Base-by-base conservation (phyloP, 208 protist species). In the Trypanosoma platydactyli region DNA sequence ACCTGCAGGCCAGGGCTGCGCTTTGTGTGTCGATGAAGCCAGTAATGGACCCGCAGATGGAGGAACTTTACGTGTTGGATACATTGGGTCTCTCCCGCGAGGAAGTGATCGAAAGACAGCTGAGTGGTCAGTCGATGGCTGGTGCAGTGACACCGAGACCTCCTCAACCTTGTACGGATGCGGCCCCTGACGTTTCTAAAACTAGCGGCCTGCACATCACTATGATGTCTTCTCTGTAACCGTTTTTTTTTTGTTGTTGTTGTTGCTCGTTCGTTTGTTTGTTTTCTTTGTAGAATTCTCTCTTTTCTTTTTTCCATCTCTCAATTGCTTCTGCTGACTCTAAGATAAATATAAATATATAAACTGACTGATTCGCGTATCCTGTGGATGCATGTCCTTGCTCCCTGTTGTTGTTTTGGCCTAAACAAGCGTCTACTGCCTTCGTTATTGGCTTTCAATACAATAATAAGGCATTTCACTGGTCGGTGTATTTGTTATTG, bases 51-150 rank as follows among this genome's bases (percentile, higher is more conserved):
- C 70, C 79, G 35, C 48, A 79, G 38, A 67, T 81, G 50, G 89
- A 94, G 56, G 82, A 84, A 41, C 29, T 90, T 16, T 67, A 72
- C 49, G 70, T 74, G 38, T 73, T 92, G 66, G 76, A 86, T 41
- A 41, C 46, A 7, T 16, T 89, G 1, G 86, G 83, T 2, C 60
- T 82, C 41, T 79, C 80, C 15, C 84, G 84, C 3, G 67, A 66
- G 11, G 79, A 93, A 55, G 72, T 83, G 55, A 66, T 90, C 45
- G 48, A 70, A 42, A 22, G 38, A 33, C 54, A 48, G 16, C 18
- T 76, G 18, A 16, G 33, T 24, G 56, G 55, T n/a, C n/a, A 56
- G 45, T 16, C 51, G 0, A 27, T 67, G 13, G 7, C 4, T 49
- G 52, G 16, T 11, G n/a, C 5, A 25, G 12, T 6, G 45, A 49